Conservation (phyloP, 257 asterid genomes). For the Thymus mandschuricus region DNA sequence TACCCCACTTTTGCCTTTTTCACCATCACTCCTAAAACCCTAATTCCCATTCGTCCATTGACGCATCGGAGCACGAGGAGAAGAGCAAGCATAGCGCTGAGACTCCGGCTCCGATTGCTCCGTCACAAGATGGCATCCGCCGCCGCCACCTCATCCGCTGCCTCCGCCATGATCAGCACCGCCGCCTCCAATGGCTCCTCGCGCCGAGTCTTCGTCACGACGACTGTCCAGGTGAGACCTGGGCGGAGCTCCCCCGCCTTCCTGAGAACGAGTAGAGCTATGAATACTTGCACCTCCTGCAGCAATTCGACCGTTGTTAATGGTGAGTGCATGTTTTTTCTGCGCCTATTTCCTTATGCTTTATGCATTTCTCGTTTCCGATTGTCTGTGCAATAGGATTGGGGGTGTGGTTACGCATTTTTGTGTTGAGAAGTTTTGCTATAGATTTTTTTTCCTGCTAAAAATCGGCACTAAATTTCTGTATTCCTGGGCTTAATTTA, state of each 20-base stretch:
- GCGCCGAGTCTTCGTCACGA: slow-evolving; percentile 24
- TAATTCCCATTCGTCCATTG: not conserved
- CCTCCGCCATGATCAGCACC: slow-evolving; percentile 45
- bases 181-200: slow-evolving; percentile 37
- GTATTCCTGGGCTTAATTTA: not conserved
- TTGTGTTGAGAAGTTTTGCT: not conserved
- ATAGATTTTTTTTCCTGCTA: not conserved
- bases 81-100: slow-evolving; percentile 63
- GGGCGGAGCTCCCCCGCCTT: slow-evolving; percentile 32
- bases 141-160: slow-evolving; percentile 52
- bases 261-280: slow-evolving; percentile 32
- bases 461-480: not conserved
- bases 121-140: slow-evolving; percentile 60
- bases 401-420: slow-evolving; percentile 9
- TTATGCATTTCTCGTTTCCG: no score
- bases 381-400: not conserved
- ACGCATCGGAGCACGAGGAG: slow-evolving; percentile 9
- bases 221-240: slow-evolving; percentile 27
- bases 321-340: slow-evolving; percentile 30
- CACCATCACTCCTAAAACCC: slow-evolving; percentile 20
- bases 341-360: not conserved
- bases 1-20: slow-evolving; percentile 14
- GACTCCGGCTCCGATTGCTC: slow-evolving; percentile 44
- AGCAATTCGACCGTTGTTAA: slow-evolving; percentile 32
- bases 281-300: slow-evolving; percentile 30